Evolutionary conservation across 202 grass and related monocot genomes (phyloP).

Genomic region (Setaria italica): DNA sequence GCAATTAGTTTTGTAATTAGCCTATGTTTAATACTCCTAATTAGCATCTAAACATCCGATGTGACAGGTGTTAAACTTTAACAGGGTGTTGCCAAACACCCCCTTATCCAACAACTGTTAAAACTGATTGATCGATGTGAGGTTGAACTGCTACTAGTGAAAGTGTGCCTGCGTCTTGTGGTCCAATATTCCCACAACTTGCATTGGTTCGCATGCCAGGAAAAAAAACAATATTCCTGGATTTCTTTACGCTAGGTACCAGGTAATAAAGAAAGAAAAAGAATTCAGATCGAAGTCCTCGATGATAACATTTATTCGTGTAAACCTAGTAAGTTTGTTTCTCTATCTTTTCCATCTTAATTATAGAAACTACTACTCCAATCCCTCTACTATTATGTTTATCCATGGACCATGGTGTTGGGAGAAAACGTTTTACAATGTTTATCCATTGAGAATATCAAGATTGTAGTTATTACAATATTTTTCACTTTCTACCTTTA

Average conservation of each 20-base stretch:
- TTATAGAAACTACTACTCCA: no score
- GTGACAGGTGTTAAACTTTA: no score
- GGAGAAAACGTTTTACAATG: not conserved
- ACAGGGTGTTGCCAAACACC: no score
- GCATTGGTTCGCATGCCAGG: not conserved
- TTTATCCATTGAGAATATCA: not conserved
- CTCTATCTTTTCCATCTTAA: not conserved
- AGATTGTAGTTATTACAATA: not conserved
- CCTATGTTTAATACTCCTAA: no score
- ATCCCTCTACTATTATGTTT: not conserved
- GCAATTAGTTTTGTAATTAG: no score
- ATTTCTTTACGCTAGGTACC: slow-evolving; percentile 28
- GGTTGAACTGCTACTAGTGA: slow-evolving; percentile 57
- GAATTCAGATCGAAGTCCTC: not conserved
- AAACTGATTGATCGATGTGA: slow-evolving; percentile 56
- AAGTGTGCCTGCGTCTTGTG: slow-evolving; percentile 42
- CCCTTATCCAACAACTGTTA: slow-evolving; percentile 27
- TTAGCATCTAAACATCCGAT: no score
- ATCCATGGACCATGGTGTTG: not conserved
- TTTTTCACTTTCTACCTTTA: no score
- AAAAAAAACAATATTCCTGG: slow-evolving; percentile 1
- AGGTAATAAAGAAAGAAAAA: not conserved
- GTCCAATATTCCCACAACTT: slow-evolving; percentile 54
- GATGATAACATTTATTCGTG: not conserved
- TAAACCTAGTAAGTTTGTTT: not conserved